Conservation (phyloP, 2,329 filamentous ascomycete species). For the Microsporum audouinii region DNA sequence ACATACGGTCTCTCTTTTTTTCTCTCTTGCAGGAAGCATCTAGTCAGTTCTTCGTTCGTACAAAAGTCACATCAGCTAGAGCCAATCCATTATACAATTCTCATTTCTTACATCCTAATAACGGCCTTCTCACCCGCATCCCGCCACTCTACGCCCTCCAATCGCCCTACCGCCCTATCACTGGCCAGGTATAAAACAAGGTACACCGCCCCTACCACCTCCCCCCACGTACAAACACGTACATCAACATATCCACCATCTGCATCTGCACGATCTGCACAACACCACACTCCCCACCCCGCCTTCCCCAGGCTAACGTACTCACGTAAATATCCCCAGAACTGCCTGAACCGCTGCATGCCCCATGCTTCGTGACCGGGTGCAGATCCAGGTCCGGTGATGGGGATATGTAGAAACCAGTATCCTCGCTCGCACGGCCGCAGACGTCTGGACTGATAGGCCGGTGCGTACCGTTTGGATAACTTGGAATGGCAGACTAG, state of each 20-base stretch:
- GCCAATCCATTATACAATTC: too few species aligned
- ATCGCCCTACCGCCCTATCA: constrained; percentile 45
- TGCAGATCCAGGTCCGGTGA: constrained; percentile 30
- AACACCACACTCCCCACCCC: constrained; percentile 38
- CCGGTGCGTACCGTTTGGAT: constrained; percentile 44
- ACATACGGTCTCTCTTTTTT: not conserved
- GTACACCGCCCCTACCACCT: constrained; percentile 60
- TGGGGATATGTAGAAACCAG: constrained; percentile 56
- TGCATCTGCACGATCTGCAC: constrained; percentile 17
- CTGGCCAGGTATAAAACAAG: constrained; percentile 63
- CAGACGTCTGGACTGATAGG: constrained; percentile 39
- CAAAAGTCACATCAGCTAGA: too few species aligned
- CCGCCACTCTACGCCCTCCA: constrained; percentile 52
- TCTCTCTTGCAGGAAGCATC: too few species aligned
- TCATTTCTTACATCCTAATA: constrained; percentile 33
- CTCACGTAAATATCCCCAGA: constrained; percentile 32
- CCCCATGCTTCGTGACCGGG: constrained; percentile 23
- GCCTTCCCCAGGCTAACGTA: constrained; percentile 31
- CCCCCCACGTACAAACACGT: constrained; percentile 67
- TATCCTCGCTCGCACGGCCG: constrained; percentile 60
- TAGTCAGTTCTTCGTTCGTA: too few species aligned
- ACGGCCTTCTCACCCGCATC: constrained; percentile 50
- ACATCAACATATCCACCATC: constrained; percentile 32
- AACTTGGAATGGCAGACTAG: constrained; percentile 45
- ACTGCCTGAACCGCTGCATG: constrained; percentile 24